phyloP scores from a whole-genome alignment of 805 yeast species.

The Candida taoyuanica region DNA sequence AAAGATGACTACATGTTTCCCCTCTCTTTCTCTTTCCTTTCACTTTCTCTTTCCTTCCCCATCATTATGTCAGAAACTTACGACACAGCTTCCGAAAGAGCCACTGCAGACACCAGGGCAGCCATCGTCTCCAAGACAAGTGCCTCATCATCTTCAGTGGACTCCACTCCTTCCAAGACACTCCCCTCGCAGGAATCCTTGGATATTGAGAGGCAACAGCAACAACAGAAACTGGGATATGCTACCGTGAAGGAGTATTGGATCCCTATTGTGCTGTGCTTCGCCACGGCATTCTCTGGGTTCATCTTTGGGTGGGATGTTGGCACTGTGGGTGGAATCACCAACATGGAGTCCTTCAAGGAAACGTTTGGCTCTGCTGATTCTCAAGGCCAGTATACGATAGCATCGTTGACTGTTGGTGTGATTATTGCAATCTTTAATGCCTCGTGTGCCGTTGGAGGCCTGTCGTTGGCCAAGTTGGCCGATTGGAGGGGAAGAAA shows the following conservation, averaged over 20 bases:
- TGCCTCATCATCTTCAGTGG: too few relatives aligned
- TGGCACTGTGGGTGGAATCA: conserved; percentile 72
- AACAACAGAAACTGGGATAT: too few relatives aligned
- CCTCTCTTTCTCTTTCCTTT: too few relatives aligned
- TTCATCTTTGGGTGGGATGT: conserved; percentile 75
- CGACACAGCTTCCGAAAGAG: neutral
- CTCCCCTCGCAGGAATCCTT: too few relatives aligned
- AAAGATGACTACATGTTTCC: too few relatives aligned
- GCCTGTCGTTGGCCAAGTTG: conserved; percentile 48
- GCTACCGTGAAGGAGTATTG: neutral
- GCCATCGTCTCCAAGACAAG: neutral
- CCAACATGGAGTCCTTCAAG: conserved; percentile 55
- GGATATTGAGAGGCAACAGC: too few relatives aligned
- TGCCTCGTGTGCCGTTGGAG: conserved; percentile 70
- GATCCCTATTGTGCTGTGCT: conserved; percentile 10
- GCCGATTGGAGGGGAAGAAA: conserved; percentile 63
- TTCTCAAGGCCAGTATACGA: conserved; percentile 34
- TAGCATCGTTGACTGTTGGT: conserved; percentile 47
- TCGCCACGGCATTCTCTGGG: conserved; percentile 63
- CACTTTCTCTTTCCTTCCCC: too few relatives aligned
- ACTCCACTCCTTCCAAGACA: too few relatives aligned
- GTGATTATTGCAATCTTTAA: conserved; percentile 54
- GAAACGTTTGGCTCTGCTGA: conserved; percentile 45
- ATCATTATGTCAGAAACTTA: too few relatives aligned
- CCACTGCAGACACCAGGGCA: neutral